Evolutionary conservation across 2,329 filamentous ascomycete species (phyloP).

Genomic region (Pyrenochaeta sp.): DNA sequence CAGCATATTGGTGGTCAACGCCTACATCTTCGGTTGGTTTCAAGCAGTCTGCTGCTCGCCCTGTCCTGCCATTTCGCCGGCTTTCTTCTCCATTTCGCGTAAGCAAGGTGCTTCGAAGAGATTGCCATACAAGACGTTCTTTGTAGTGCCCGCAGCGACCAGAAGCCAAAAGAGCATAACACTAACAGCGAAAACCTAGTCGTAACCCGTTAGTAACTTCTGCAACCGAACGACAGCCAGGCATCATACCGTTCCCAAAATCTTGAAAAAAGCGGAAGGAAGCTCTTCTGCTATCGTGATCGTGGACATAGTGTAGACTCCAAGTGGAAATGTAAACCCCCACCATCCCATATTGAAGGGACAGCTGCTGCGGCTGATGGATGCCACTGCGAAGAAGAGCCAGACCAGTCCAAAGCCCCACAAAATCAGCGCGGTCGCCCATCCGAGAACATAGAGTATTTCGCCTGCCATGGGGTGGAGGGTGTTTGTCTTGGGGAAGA

Average conservation of each 20-base stretch:
- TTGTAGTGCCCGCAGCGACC: slow-evolving; percentile 58
- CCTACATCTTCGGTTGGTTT: too few relatives aligned
- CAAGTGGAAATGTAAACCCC: slow-evolving; percentile 66
- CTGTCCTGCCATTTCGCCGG: slow-evolving; percentile 12
- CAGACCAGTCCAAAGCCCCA: slow-evolving; percentile 65
- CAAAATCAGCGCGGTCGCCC: slow-evolving; percentile 58
- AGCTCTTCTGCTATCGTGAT: slow-evolving; percentile 59
- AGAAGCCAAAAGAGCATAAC: slow-evolving; percentile 64
- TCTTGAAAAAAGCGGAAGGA: slow-evolving; percentile 62
- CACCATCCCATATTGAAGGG: slow-evolving; percentile 70
- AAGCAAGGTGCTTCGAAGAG: slow-evolving; percentile 64
- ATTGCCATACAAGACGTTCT: slow-evolving; percentile 56
- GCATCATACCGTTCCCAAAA: slow-evolving; percentile 57
- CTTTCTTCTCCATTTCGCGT: slow-evolving; percentile 32
- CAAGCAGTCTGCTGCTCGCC: slow-evolving; percentile 7
- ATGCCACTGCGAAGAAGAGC: slow-evolving; percentile 61
- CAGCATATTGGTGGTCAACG: too few relatives aligned
- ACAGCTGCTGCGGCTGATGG: slow-evolving; percentile 54
- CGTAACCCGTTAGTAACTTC: background rate
- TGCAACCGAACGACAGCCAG: too few relatives aligned
- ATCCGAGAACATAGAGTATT: slow-evolving; percentile 66
- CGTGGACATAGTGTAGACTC: slow-evolving; percentile 55
- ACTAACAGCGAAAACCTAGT: slow-evolving; percentile 54
- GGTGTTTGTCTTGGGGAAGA: slow-evolving; percentile 50
- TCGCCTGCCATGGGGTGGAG: slow-evolving; percentile 55